Percentiles rank a stretch among this genome's conserved stretches.
phyloP scores from a whole-genome alignment of 148 eudicot species.

The Salicornia ramosissima region DNA sequence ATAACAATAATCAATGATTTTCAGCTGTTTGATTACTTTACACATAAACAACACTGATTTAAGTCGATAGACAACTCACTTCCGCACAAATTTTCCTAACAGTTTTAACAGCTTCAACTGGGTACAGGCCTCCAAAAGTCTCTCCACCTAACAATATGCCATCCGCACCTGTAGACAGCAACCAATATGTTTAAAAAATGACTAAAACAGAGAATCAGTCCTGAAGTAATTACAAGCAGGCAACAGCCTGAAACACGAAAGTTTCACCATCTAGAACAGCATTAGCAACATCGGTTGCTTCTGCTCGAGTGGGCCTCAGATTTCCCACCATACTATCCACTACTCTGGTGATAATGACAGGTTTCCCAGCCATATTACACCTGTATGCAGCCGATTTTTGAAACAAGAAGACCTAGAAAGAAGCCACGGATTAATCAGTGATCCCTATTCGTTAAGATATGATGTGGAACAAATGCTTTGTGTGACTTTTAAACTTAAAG shows the following conservation, averaged over 20 bases:
- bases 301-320: slow-evolving; percentile 68
- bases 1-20: not conserved
- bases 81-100: slow-evolving; percentile 57
- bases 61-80: slow-evolving; percentile 31
- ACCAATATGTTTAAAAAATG: slow-evolving; percentile 2
- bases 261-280: slow-evolving; percentile 57
- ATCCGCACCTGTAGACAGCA: slow-evolving; percentile 43
- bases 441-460: slow-evolving; percentile 5
- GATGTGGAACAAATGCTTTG: not conserved
- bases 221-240: not conserved
- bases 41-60: not conserved
- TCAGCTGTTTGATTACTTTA: not conserved
- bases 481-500: too few species aligned
- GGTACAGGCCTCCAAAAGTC: slow-evolving; percentile 53
- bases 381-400: slow-evolving; percentile 50
- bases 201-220: not conserved
- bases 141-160: slow-evolving; percentile 60
- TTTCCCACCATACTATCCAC: slow-evolving; percentile 66
- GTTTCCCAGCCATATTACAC: slow-evolving; percentile 59
- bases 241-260: slow-evolving; percentile 7
- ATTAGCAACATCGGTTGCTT: slow-evolving; percentile 69
- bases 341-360: slow-evolving; percentile 54
- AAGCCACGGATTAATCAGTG: not conserved
- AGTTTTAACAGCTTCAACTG: slow-evolving; percentile 49
- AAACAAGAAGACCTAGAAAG: slow-evolving; percentile 51